These are phyloP conservation scores for Citrus australasica DNA, from an alignment of 345 rosid species.

Conservation along the genomic window DNA sequence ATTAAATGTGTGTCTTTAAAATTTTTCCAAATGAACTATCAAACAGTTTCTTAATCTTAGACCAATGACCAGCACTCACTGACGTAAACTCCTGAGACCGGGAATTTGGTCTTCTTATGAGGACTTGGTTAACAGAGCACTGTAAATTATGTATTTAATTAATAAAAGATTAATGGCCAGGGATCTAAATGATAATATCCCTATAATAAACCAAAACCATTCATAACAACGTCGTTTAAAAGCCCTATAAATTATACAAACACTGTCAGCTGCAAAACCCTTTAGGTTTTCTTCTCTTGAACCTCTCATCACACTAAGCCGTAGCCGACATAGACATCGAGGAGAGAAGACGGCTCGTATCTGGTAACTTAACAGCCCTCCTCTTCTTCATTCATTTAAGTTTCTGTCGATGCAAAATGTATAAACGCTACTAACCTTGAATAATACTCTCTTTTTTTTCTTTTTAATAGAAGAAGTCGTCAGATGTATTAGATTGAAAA, in stretches of 20 bases:
- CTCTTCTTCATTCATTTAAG: neutral
- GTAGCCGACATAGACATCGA: neutral
- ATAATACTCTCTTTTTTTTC: neutral
- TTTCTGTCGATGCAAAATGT: neutral
- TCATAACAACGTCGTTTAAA: neutral
- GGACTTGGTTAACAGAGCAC: neutral
- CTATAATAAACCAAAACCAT: too few relatives aligned
- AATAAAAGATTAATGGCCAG: neutral
- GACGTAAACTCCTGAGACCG: too few relatives aligned
- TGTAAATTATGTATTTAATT: neutral
- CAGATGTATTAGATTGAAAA: neutral
- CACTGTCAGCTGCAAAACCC: accelerated
- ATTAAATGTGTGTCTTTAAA: too few relatives aligned
- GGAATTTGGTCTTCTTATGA: neutral
- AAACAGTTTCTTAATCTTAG: too few relatives aligned
- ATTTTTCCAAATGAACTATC: too few relatives aligned
- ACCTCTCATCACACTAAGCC: neutral
- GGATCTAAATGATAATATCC: neutral
- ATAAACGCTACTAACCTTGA: neutral
- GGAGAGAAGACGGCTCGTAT: neutral
- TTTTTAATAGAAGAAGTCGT: neutral
- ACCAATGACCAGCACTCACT: too few relatives aligned
- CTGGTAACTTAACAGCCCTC: neutral
- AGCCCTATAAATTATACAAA: neutral
- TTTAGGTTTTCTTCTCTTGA: neutral